These are phyloP conservation scores for grape (Vitis vinifera) DNA, from an alignment of 164 flowering plant genomes.

Conservation along the genomic window DNA sequence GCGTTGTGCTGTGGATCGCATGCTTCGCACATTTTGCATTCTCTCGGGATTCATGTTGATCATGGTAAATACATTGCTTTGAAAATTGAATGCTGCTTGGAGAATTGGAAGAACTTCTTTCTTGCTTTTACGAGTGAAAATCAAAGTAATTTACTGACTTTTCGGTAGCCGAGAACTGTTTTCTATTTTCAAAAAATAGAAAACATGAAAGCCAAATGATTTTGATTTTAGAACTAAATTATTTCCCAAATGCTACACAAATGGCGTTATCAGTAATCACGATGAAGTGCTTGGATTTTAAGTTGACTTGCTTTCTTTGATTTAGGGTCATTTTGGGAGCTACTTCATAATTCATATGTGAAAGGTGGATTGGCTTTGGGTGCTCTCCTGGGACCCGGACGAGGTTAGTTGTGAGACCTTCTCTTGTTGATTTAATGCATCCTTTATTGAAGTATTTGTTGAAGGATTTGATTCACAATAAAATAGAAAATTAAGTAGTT, in stretches of 20 bases:
- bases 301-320: conserved; percentile 2
- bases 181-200: no score
- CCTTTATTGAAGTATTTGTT: neutral
- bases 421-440: neutral
- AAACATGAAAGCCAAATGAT: no score
- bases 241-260: neutral
- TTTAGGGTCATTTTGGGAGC: conserved; percentile 70
- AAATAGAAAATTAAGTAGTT: neutral
- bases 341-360: conserved; percentile 78
- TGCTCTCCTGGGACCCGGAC: conserved; percentile 86
- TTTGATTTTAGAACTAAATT: neutral
- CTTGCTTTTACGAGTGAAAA: neutral
- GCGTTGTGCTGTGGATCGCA: conserved; percentile 92
- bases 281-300: neutral
- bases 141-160: neutral
- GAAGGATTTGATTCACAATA: neutral
- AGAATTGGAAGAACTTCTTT: neutral
- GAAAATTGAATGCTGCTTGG: neutral
- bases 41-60: conserved; percentile 78
- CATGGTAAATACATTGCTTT: conserved; percentile 50
- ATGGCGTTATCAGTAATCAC: neutral
- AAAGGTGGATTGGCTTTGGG: conserved; percentile 79
- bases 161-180: no score
- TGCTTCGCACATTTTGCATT: conserved; percentile 79
- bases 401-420: conserved; percentile 48